Conservation (phyloP, 176 grass and related monocot species). For the Bolboschoenus planiculmis region DNA sequence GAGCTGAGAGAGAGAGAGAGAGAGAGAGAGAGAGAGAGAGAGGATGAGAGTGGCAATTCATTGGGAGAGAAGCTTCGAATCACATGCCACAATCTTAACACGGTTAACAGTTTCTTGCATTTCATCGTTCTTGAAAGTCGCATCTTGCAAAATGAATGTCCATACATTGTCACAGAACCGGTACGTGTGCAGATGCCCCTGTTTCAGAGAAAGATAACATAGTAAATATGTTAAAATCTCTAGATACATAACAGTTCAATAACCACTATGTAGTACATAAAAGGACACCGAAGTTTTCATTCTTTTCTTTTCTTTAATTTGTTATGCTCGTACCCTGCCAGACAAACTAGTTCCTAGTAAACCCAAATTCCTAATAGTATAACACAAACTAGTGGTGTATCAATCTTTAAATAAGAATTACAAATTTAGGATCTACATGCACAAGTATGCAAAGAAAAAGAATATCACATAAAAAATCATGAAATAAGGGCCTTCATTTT, state of each 20-base stretch:
- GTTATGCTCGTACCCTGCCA: background rate
- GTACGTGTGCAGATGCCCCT: conserved; percentile 95
- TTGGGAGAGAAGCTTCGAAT: conserved; percentile 73
- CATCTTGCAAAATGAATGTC: conserved; percentile 74
- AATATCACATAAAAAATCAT: background rate
- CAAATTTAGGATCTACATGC: background rate
- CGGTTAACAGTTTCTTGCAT: conserved; percentile 26
- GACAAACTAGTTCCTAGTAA: background rate
- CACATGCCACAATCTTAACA: conserved; percentile 83
- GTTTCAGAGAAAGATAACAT: background rate
- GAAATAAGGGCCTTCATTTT: background rate
- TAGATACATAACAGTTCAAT: background rate
- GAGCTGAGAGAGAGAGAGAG: background rate
- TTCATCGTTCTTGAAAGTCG: conserved; percentile 56
- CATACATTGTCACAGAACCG: conserved; percentile 82
- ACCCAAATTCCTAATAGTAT: background rate
- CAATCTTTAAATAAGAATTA: background rate
- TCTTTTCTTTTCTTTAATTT: background rate
- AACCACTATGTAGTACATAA: background rate
- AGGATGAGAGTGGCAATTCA: conserved; percentile 10
- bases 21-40: no score
- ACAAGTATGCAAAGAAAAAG: background rate
- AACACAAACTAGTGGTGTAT: background rate
- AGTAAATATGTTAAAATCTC: background rate
- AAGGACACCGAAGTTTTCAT: background rate